A percentile compares a stretch with the other conserved stretches of the same genome.
These are phyloP conservation scores for Ilyonectria destructans DNA, from an alignment of 2,329 filamentous ascomycete species.

Conservation along the genomic window DNA sequence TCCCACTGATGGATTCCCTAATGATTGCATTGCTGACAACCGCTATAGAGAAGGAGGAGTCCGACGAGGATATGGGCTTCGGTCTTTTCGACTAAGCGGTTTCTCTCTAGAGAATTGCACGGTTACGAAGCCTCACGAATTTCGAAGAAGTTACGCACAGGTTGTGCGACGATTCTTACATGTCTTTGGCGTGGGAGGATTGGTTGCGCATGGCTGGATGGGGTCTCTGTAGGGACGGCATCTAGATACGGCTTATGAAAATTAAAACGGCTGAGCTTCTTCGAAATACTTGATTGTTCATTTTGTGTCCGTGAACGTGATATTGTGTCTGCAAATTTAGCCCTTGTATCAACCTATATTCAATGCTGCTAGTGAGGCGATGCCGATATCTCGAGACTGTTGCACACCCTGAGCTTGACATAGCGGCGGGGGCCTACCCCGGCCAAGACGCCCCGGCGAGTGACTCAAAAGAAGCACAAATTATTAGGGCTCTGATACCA, in stretches of 20 bases:
- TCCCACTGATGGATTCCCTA: background rate
- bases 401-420: background rate
- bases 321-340: background rate
- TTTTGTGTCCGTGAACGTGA: background rate
- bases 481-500: background rate
- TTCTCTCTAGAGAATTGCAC: conserved; percentile 47
- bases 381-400: background rate
- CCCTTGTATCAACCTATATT: fast-evolving
- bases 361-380: background rate
- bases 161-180: conserved; percentile 53
- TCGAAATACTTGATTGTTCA: conserved; percentile 27
- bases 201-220: conserved; percentile 52
- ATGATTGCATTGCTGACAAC: conserved; percentile 19
- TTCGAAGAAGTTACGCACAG: conserved; percentile 54
- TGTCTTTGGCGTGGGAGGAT: conserved; percentile 53
- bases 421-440: background rate
- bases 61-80: conserved; percentile 84
- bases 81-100: conserved; percentile 81
- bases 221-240: conserved; percentile 48
- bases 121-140: conserved; percentile 54
- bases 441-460: background rate
- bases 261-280: conserved; percentile 50
- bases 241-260: conserved; percentile 52
- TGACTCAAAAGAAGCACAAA: background rate
- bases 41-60: conserved; percentile 63